Conservation (phyloP, 2,329 filamentous ascomycete species). For the Clonostachys chloroleuca region DNA sequence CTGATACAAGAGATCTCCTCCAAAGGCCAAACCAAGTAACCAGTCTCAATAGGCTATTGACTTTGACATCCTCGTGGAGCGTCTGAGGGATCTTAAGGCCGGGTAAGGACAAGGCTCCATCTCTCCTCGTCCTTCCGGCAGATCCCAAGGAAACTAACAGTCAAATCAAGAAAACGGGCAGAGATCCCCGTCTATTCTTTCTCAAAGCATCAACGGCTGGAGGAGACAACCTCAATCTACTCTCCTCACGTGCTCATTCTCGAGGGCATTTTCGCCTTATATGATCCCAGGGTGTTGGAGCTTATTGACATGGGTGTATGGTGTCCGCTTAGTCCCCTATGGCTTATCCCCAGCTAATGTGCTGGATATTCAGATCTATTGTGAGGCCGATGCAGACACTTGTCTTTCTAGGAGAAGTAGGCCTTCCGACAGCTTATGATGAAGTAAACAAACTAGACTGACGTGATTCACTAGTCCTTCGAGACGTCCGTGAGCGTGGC, state of each 20-base stretch:
- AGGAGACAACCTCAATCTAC: conserved; percentile 83
- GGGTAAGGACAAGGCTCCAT: conserved; percentile 57
- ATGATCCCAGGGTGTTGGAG: conserved; percentile 80
- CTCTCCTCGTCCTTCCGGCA: conserved; percentile 3
- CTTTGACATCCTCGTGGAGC: conserved; percentile 82
- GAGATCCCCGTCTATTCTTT: conserved; percentile 97
- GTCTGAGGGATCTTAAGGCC: conserved; percentile 78
- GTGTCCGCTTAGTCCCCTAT: neutral
- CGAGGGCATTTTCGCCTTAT: conserved; percentile 92
- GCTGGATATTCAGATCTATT: conserved; percentile 65
- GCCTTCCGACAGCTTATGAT: conserved; percentile 17
- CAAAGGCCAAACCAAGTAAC: neutral
- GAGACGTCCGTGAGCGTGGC: conserved; percentile 85
- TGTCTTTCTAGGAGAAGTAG: conserved; percentile 84
- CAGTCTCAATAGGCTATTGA: conserved; percentile 64
- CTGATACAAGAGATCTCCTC: neutral
- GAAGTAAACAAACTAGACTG: conserved; percentile 4
- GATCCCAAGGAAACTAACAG: neutral
- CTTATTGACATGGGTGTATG: conserved; percentile 83
- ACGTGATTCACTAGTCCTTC: conserved; percentile 51
- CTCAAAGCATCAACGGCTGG: conserved; percentile 76
- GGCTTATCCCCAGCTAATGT: neutral
- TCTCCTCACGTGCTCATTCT: conserved; percentile 93
- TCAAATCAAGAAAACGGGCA: conserved; percentile 64
- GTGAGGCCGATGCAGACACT: conserved; percentile 91